phyloP scores from a whole-genome alignment of 2,329 filamentous ascomycete genomes.

The Exophiala sp. region DNA sequence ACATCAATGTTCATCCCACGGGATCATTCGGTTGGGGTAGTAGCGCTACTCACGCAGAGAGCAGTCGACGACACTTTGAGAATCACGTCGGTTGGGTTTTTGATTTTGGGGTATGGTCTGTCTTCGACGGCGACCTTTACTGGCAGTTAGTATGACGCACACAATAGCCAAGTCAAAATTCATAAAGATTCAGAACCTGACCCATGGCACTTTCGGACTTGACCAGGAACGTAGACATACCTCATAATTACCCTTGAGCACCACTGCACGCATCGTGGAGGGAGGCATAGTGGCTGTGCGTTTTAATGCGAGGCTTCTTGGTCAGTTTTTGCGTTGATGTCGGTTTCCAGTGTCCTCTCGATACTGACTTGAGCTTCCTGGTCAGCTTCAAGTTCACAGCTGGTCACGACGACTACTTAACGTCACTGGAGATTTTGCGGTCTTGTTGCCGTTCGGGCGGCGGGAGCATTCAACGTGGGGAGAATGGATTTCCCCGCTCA shows the following conservation, averaged over 20 bases:
- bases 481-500: too few relatives aligned
- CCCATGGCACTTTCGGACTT: too few relatives aligned
- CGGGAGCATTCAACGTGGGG: too few relatives aligned
- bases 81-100: constrained; percentile 47
- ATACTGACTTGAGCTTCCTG: too few relatives aligned
- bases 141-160: neutral
- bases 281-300: constrained; percentile 19
- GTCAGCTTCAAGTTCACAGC: too few relatives aligned
- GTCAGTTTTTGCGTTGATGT: too few relatives aligned
- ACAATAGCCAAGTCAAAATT: too few relatives aligned
- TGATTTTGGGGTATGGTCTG: constrained; percentile 43
- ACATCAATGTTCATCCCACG: neutral
- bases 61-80: constrained; percentile 36
- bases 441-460: too few relatives aligned
- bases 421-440: too few relatives aligned
- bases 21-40: neutral
- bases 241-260: constrained; percentile 27
- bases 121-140: constrained; percentile 40
- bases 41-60: constrained; percentile 23
- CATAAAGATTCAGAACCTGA: too few relatives aligned
- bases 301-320: neutral
- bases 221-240: constrained; percentile 11
- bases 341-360: too few relatives aligned
- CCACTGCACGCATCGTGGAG: constrained; percentile 28
- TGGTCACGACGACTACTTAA: too few relatives aligned